Evolutionary conservation across 345 rosid genomes (phyloP), one percentile per base, ranked within the genome.

Genomic region (Brassica napus): DNA sequence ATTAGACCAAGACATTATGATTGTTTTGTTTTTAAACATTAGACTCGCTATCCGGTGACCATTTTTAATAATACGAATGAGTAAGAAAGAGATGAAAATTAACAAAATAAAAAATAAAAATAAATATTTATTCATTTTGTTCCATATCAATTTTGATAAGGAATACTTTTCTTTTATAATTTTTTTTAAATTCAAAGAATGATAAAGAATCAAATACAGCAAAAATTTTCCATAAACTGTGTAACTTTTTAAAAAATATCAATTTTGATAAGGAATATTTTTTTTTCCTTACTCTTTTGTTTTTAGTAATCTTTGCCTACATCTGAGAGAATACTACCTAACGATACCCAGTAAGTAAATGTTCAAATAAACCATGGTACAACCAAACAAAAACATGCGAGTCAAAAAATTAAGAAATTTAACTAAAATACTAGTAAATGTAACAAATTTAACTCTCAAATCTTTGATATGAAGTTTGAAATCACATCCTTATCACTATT

Each of bases 401-500:
- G 55, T 47, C 15, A 14, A 47, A 12, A 44, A 44, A 14, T 12
- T 52, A 28, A 28, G 31, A 28, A 15, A 1, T 5, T 52, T 5
- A 52, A 6, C 58, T n/a, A 5, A 55, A 16, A 55, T 55, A 54
- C 6, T 54, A 15, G 23, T 4, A 15, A 54, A 54, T 54, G 24
- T 6, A 54, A 54, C 9, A 16, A 16, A 16, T 2, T 54, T 54
- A 54, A 16, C 60, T 54, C 60, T 16, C 6, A 54, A 16, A 16
- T 62, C 5, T 28, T 44, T 28, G 64, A 61, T 30, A 60, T 26
- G 66, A 55, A 35, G 32, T 28, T 18, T 4, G 12, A 57, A 59
- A 21, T 21, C 47, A 30, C 10, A 69, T 35, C 7, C 69, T 42
- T n/a, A 74, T 52, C 24, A 69, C 8, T 76, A 60, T n/a, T 60